phyloP scores from a whole-genome alignment of 1,139 yeast genomes.

The Yarrowia galli region DNA sequence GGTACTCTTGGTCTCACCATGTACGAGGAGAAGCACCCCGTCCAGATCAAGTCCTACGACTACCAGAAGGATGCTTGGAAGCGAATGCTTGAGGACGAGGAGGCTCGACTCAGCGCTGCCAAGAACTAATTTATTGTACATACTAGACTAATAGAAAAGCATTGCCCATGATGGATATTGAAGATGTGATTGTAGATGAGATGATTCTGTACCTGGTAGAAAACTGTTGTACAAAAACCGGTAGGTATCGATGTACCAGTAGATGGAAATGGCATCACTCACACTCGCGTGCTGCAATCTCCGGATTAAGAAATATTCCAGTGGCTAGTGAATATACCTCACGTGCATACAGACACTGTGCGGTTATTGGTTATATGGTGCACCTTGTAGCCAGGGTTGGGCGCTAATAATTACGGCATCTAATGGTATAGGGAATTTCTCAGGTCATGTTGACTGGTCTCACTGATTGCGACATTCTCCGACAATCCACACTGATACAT shows the following conservation, averaged over 20 bases:
- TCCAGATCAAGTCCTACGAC: conserved; percentile 27
- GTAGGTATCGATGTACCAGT: background rate
- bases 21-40: conserved; percentile 34
- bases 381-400: too few relatives aligned
- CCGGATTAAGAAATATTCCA: background rate
- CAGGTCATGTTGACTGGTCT: too few relatives aligned
- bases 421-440: background rate
- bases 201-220: background rate
- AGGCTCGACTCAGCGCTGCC: conserved; percentile 29
- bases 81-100: conserved; percentile 39
- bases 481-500: background rate
- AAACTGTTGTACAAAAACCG: background rate
- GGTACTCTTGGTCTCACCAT: conserved; percentile 47
- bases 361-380: background rate
- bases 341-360: background rate
- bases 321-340: conserved; percentile 5
- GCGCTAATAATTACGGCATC: conserved; percentile 11
- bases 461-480: too few relatives aligned
- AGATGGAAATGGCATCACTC: background rate
- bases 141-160: conserved; percentile 36
- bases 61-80: conserved; percentile 38
- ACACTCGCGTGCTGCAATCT: background rate
- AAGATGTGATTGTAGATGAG: background rate
- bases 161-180: background rate
- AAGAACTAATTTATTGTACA: conserved; percentile 37